Conservation (phyloP, 1,284 basidiomycete genomes). For the Microbotryomycetes sp. region DNA sequence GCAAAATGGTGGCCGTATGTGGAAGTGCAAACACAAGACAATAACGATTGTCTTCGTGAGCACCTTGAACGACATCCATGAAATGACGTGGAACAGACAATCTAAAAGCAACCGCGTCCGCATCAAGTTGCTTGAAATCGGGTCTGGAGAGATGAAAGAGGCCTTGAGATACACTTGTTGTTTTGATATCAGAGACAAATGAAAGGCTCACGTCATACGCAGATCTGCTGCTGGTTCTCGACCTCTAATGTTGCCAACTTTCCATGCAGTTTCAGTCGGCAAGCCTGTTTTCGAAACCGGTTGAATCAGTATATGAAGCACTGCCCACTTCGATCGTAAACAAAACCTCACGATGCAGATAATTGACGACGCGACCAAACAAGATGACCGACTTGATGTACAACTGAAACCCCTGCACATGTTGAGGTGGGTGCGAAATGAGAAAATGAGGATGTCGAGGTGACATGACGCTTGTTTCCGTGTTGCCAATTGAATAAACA, state of each 20-base stretch:
- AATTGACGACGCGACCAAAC: constrained; percentile 28
- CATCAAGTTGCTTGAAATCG: constrained; percentile 33
- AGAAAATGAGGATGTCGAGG: constrained; percentile 28
- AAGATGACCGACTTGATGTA: constrained; percentile 33
- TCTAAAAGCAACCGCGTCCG: constrained; percentile 29
- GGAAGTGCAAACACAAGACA: constrained; percentile 29
- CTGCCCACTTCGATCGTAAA: too few species aligned
- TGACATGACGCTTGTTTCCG: constrained; percentile 21
- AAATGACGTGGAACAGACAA: constrained; percentile 35
- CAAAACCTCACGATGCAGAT: constrained; percentile 21
- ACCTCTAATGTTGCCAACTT: background rate
- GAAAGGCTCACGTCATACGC: background rate
- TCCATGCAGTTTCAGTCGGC: background rate
- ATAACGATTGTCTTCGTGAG: constrained; percentile 9
- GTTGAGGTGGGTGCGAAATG: constrained; percentile 30
- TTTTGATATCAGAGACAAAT: background rate
- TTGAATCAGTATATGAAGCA: background rate
- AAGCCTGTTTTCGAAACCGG: background rate
- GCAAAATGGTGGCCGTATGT: constrained; percentile 25
- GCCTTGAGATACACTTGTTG: too few species aligned
- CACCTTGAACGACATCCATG: constrained; percentile 6
- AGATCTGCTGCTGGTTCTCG: background rate
- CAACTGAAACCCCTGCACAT: constrained; percentile 29
- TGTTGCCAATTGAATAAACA: constrained; percentile 2
- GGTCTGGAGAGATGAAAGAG: constrained; percentile 18